Evolutionary conservation across 768 basidiomycete species (phyloP), one percentile per base, ranked within the genome.

Genomic region (Mycena alexandri): DNA sequence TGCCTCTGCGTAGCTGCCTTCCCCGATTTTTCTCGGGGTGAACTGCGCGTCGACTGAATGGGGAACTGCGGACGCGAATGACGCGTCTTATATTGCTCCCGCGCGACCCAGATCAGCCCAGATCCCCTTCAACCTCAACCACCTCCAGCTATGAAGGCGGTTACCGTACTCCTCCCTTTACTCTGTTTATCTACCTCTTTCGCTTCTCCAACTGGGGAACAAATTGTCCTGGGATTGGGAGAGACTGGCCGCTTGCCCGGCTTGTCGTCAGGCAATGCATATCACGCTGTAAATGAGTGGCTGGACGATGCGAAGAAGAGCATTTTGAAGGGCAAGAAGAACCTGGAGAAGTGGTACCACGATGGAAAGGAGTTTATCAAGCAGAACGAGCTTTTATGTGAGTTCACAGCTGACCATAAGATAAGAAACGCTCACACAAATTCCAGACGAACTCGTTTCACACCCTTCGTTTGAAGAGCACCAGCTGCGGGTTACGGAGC

Each of bases 301-400:
- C 60, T 87, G 8, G 79, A 79, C 60, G 80, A 83, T 52, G 75
- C 80, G 14, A 81, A 85, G 77, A 82, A 83, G 71, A 74, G 79
- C 5, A 80, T 85, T 50, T 71, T 82, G 66, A 75, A 78, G 34
- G 84, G 82, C 22, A 85, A 83, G 78, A 78, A 82, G 61, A 85
- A 84, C 61, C 71, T 88, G 63, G 81, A 90, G 80, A 84, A 85
- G 70, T 93, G 90, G 91, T 73, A 80, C 33, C 84, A 90, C 60
- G 78, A 86, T 24, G 91, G 90, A 21, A 86, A 82, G 75, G 81
- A 90, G 71, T 93, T 86, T 72, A 83, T 93, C 62, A 86, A 89
- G 75, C 86, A 93, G 79, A 84, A 92, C 55, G 89, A 86, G n/a
- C 72, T 94, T 36, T 79, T 86, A 47, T 94, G 93, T 94, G 10